Base-by-base conservation (phyloP, 2,329 filamentous ascomycete genomes). In the Ophiostoma triangulosporum region DNA sequence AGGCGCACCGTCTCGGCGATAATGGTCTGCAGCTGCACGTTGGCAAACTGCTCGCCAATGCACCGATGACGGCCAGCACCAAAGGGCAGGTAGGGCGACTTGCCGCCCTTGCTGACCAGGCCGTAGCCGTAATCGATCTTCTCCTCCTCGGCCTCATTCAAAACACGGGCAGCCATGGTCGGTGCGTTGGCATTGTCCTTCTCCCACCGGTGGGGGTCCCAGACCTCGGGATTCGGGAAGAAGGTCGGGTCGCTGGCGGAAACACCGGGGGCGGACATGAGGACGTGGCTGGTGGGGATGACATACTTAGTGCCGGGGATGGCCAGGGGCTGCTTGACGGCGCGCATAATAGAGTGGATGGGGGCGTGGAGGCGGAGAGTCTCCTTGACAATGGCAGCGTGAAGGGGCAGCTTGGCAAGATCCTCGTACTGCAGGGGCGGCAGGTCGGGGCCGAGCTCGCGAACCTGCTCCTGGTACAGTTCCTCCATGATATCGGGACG, bases 41-140 rank as follows among this genome's bases (percentile, higher is more conserved):
- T 95, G 61, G 91, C 91, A 67, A 96, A 97, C 64, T 95, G 88
- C 75, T 97, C 91, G 60, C 91, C 91, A 64, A 97, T 96, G 70
- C 91, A 97, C 60, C 91, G 78, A 70, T 97, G 91, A 60, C 91
- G 77, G 40, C 91, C 91, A 29, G 90, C 91, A 55, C 91, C 91
- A 65, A 97, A 97, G 2, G 91, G 91, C 48, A 97, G 79, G 67
- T 96, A 97, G 0, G 91, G 90, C 51, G 86, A 94, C 56, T 80
- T 81, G 14, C 88, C 84, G 54, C 91, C 91, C 75, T 96, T 95
- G 75, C 81, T 90, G 60, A 96, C 86, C 50, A 95, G 74, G 57
- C 91, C 91, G 68, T 95, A 96, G 32, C 91, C 91, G 66, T 96
- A 96, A 66, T 96, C 91, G 57, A 91, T 78, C 70, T 88, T 88